phyloP scores from a whole-genome alignment of 2,329 filamentous ascomycete species.

The Penicillium griseofulvum region DNA sequence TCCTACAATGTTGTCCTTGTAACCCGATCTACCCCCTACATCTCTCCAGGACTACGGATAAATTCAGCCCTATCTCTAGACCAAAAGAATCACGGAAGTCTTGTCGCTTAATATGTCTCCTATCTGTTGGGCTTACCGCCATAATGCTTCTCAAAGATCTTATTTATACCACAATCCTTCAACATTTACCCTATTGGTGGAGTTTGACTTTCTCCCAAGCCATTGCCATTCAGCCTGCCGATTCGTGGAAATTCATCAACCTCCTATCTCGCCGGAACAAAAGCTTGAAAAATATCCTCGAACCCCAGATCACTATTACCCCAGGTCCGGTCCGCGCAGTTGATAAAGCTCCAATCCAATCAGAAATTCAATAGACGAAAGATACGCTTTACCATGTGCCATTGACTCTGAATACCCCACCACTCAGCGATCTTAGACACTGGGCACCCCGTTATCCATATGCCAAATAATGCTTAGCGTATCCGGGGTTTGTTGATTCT shows the following conservation, averaged over 20 bases:
- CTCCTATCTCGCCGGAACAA: conserved; percentile 12
- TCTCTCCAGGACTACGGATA: background rate
- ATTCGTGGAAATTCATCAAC: conserved; percentile 32
- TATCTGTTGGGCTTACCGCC: background rate
- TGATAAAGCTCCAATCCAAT: conserved; percentile 12
- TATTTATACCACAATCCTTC: background rate
- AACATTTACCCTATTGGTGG: conserved; percentile 30
- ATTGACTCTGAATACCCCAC: conserved; percentile 25
- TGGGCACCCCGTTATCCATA: conserved; percentile 14
- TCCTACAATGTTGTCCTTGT: too few species aligned
- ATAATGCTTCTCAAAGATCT: background rate
- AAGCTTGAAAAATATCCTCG: conserved; percentile 31
- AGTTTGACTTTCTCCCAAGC: conserved; percentile 21
- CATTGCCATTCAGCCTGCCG: conserved; percentile 6
- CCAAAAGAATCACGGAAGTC: background rate
- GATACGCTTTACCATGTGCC: conserved; percentile 6
- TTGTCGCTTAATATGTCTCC: conserved; percentile 1
- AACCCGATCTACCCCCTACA: background rate
- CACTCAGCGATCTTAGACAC: conserved; percentile 26
- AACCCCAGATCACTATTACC: conserved; percentile 30
- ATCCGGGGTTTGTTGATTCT: conserved; percentile 11
- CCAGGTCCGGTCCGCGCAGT: conserved; percentile 11
- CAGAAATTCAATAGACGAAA: background rate
- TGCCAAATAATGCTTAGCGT: conserved; percentile 21
- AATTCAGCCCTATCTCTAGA: background rate